Conservation (phyloP, 257 asterid species). For the Capsicum chinense region DNA sequence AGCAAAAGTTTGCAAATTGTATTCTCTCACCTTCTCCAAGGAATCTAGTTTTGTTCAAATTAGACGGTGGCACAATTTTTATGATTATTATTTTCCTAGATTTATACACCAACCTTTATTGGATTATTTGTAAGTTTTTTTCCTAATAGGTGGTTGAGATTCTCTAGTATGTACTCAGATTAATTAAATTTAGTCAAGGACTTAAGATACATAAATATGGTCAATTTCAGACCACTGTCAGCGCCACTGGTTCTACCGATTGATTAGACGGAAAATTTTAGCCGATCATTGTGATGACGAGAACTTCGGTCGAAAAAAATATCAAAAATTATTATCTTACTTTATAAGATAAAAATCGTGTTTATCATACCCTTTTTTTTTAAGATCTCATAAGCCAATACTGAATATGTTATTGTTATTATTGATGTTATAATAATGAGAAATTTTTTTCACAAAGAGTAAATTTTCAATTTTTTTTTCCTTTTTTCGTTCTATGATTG, state of each 20-base stretch:
- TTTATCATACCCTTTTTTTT: too few relatives aligned
- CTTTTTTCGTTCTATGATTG: background rate
- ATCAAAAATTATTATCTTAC: background rate
- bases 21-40: background rate
- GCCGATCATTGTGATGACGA: background rate
- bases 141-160: background rate
- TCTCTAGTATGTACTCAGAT: background rate
- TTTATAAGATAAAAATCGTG: too few relatives aligned
- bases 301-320: background rate
- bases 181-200: background rate
- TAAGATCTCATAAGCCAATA: background rate
- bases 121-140: background rate
- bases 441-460: background rate
- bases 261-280: background rate
- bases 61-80: constrained; percentile 18
- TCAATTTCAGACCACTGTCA: constrained; percentile 28
- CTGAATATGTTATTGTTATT: background rate
- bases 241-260: constrained; percentile 7
- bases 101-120: background rate
- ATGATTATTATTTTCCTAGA: background rate
- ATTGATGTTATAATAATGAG: background rate
- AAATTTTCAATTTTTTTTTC: too few relatives aligned
- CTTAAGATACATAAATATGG: constrained; percentile 8
- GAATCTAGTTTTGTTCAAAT: constrained; percentile 12
- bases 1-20: too few relatives aligned